Evolutionary conservation across 176 grass and related monocot genomes (phyloP), one percentile per base, ranked within the genome.

Genomic region (Olyra latifolia): DNA sequence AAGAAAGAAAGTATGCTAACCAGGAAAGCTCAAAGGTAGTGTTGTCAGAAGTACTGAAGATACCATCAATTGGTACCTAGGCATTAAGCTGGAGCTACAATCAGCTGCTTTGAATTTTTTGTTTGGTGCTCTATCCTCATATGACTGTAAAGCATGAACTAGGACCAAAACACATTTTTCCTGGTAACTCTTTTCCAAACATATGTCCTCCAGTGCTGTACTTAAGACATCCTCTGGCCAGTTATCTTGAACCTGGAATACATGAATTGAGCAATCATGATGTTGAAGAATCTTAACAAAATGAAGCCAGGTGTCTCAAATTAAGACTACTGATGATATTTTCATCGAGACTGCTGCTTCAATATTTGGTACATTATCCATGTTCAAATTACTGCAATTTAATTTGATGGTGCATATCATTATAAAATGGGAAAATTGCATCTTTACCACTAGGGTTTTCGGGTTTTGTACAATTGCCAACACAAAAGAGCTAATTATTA

Each of bases 41-140:
- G 95, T 93, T 85, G 95, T 86, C 73, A 95, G 83, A 88, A 98
- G 90, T 86, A 95, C 84, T 74, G 95, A 95, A 62, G 95, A 98
- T 77, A 89, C 92, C 92, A 98, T 98, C 80, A 95, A 83, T 55
- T 90, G 95, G 84, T 95, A 93, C 66, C 88, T 94, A 77, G 85
- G 65, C 81, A 90, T 95, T 74, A 98, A 89, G 78, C 82, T 86
- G 78, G 85, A 92, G 74, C 83, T 82, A 75, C 69, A 85, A 62
- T 78, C 64, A 30, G 77, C 52, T 76, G 61, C 54, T 48, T 89
- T 77, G 38, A 60, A 69, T 77, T 87, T 88, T 66, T n/a, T 77
- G 76, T 89, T 58, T 7, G 35, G 61, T 62, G 80, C 47, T 59
- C 66, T 81, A 52, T 92, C 92, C 78, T 95, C 83, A 2, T 83